Evolutionary conservation across 1,139 yeast genomes (phyloP).

Genomic region (Geotrichum restrictum): DNA sequence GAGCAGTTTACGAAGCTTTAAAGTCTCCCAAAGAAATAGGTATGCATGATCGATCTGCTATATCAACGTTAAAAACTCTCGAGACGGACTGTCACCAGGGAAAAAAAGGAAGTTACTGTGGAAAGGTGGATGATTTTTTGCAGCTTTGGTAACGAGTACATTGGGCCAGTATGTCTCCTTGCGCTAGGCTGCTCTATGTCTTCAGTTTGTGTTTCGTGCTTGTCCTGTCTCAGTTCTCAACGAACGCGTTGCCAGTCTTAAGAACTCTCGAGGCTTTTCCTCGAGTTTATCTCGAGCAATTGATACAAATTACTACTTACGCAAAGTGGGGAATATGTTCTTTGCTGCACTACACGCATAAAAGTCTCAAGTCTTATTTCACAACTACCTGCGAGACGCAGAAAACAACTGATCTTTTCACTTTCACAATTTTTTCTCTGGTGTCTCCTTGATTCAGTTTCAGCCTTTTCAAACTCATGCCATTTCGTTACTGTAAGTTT

Average conservation of each 20-base stretch:
- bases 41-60: conserved; percentile 16
- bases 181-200: background rate
- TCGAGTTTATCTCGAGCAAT: too few species aligned
- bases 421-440: background rate
- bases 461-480: background rate
- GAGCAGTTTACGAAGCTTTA: conserved; percentile 28
- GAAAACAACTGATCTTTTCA: background rate
- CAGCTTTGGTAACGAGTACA: too few species aligned
- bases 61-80: background rate
- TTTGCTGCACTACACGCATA: background rate
- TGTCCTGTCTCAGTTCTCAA: background rate
- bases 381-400: background rate
- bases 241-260: too few species aligned
- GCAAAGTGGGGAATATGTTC: background rate
- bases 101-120: background rate
- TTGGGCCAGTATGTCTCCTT: too few species aligned
- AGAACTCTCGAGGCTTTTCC: too few species aligned
- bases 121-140: too few species aligned
- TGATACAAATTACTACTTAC: too few species aligned
- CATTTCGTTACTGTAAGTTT: background rate
- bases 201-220: too few species aligned
- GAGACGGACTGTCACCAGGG: background rate
- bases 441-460: background rate
- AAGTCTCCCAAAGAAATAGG: conserved; percentile 29
- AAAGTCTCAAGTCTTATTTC: background rate